Base-by-base conservation (phyloP, 2,329 filamentous ascomycete species). In the Xylariales sp. region DNA sequence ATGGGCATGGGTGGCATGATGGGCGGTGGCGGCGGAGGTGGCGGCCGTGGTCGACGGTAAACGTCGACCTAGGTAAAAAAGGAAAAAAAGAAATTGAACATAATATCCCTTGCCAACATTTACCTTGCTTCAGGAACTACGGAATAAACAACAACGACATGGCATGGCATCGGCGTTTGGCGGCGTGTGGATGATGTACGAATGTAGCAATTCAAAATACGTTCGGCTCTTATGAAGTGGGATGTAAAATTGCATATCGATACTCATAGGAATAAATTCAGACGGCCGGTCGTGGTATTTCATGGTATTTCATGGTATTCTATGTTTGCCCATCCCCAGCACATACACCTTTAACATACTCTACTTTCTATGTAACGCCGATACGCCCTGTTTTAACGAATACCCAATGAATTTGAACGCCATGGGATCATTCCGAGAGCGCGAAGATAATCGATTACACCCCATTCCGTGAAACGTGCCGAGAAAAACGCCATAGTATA, bases 1-100 rank as follows among this genome's bases (percentile, higher is more conserved):
- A 89, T 90, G 87, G 87, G 87, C 30, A 88, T 90, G 86, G 86
- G 87, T 7, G 85, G 85, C 1, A 84, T 86, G 80, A 82, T 82
- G 60, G 85, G 84, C 34, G 34, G 39, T 5, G 81, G 77, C 39
- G 81, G 77, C 32, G 79, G 78, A 30, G 74, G 77, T 10, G 75
- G 78, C 39, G 74, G 79, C 18, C 76, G 78, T 23, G 78, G 78
- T 12, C 72, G 75, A 34, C 71, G 76, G 64, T 76, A 70, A 67
- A 49, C 16, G 23, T 3, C 5, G 62, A 23, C 52, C 16, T 12
- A 12, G 34, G 16, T 54, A 23, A 63, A 58, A 55, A 34, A 23
- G 23, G 23, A 23, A 23, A 23, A 23, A 23, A 18, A 18, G 41
- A 50, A 55, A 49, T 36, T 59, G 48, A 41, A 56, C 32, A 39